Conservation (phyloP, 2,329 filamentous ascomycete genomes). For the Colletotrichum siamense region DNA sequence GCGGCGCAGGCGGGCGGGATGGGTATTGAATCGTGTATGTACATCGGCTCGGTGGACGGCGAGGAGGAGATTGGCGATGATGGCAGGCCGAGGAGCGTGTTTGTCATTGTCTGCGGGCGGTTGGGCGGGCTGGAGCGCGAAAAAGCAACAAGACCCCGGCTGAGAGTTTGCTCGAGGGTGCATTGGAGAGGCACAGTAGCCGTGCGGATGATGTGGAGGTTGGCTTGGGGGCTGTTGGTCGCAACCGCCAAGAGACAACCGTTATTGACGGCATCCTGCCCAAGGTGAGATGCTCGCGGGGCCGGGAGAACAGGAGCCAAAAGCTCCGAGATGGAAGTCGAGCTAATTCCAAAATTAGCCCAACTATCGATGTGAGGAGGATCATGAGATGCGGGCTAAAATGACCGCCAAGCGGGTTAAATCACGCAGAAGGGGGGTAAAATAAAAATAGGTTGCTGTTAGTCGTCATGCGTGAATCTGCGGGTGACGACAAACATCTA, state of each 20-base stretch:
- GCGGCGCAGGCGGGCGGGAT: constrained; percentile 19
- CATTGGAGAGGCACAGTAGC: neutral
- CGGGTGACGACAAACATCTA: constrained; percentile 24
- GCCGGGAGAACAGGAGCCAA: neutral
- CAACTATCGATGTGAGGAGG: neutral
- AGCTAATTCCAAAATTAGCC: constrained; percentile 20
- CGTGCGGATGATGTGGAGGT: neutral
- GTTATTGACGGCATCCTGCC: constrained; percentile 26
- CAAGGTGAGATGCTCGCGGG: neutral
- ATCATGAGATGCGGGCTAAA: constrained; percentile 1
- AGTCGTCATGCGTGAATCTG: constrained; percentile 11
- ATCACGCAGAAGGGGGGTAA: constrained; percentile 31
- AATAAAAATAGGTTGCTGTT: constrained; percentile 38
- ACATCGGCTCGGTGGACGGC: constrained; percentile 1
- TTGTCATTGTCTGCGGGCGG: neutral
- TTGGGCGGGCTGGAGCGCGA: neutral
- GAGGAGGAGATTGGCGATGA: constrained; percentile 3
- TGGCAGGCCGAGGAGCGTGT: neutral
- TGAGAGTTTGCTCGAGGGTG: neutral
- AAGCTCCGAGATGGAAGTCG: neutral
- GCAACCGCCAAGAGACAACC: neutral
- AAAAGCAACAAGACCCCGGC: constrained; percentile 3
- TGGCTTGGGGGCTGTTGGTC: constrained; percentile 2
- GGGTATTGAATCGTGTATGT: constrained; percentile 9
- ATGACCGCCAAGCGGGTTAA: constrained; percentile 3